Evolutionary conservation across 2,329 filamentous ascomycete species (phyloP).

Genomic region (Leptosphaerulina australis): DNA sequence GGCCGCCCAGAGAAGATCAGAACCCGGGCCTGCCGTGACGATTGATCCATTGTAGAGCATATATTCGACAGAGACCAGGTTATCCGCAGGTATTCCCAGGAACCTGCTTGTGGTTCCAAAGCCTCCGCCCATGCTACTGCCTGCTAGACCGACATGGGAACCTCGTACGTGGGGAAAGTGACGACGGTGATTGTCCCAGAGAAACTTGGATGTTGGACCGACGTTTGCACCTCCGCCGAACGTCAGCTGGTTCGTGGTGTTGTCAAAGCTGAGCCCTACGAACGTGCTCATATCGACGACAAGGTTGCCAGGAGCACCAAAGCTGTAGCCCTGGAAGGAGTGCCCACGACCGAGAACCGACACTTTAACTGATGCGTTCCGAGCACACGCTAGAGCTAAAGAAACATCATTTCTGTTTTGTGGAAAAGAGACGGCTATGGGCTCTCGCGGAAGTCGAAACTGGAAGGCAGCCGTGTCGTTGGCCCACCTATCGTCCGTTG

Average conservation of each 20-base stretch:
- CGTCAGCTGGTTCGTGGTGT: conserved; percentile 18
- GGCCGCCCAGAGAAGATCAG: conserved; percentile 21
- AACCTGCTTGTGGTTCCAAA: conserved; percentile 19
- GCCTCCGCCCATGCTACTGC: conserved; percentile 18
- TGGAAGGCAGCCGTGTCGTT: conserved; percentile 21
- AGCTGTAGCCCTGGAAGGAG: conserved; percentile 22
- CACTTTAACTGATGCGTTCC: conserved; percentile 21
- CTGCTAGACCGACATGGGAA: conserved; percentile 16
- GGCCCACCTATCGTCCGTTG: conserved; percentile 18
- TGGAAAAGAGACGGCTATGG: conserved; percentile 18
- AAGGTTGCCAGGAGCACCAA: conserved; percentile 19
- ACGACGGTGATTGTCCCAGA: conserved; percentile 12
- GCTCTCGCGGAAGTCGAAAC: conserved; percentile 15
- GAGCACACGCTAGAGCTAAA: conserved; percentile 17
- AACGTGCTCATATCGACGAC: conserved; percentile 19
- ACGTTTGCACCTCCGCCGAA: conserved; percentile 19
- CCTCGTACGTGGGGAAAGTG: conserved; percentile 21
- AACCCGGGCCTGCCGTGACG: conserved; percentile 13
- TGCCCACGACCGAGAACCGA: conserved; percentile 16
- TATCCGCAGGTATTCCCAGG: conserved; percentile 16
- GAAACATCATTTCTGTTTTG: conserved; percentile 13
- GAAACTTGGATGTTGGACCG: conserved; percentile 16
- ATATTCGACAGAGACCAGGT: conserved; percentile 20
- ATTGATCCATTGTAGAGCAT: conserved; percentile 21
- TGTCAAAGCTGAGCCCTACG: conserved; percentile 19